These are phyloP conservation scores for Fusarium aywerte DNA, from an alignment of 2,329 filamentous ascomycete species.

Conservation along the genomic window DNA sequence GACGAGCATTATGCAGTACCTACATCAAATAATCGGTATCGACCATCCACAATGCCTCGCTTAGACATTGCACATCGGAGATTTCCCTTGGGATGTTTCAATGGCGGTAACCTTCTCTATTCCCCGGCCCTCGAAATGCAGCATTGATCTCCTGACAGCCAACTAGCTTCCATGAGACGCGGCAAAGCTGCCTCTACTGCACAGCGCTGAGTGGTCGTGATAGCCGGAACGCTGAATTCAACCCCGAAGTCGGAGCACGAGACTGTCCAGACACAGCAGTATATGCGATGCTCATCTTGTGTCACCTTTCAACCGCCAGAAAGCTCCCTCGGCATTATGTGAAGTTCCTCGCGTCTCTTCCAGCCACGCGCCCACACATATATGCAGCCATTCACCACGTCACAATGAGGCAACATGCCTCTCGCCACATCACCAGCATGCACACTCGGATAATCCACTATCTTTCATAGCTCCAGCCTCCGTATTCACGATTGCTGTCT, in stretches of 20 bases:
- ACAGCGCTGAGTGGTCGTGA: constrained; percentile 25
- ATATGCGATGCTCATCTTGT: constrained; percentile 23
- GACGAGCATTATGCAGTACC: constrained; percentile 20
- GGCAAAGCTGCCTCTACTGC: constrained; percentile 20
- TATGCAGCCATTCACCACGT: constrained; percentile 38
- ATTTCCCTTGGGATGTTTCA: constrained; percentile 43
- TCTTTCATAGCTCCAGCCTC: constrained; percentile 7
- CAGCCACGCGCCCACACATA: constrained; percentile 11
- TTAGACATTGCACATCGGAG: constrained; percentile 45
- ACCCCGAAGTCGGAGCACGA: constrained; percentile 21
- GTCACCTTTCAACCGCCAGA: constrained; percentile 16
- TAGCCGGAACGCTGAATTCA: constrained; percentile 20
- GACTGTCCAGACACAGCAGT: constrained; percentile 22
- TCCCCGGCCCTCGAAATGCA: constrained; percentile 15
- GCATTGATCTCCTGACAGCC: constrained; percentile 4
- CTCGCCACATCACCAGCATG: constrained; percentile 31
- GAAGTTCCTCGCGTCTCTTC: constrained; percentile 19
- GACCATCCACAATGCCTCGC: constrained; percentile 36
- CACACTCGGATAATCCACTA: constrained; percentile 18
- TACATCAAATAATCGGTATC: constrained; percentile 28
- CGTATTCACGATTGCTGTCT: not conserved
- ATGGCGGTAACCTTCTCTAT: constrained; percentile 14
- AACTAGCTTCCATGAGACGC: not conserved
- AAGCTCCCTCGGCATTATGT: constrained; percentile 18
- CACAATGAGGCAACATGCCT: constrained; percentile 40